Evolutionary conservation across 371 early-diverging fungal genomes (phyloP).

Genomic region (Chytridium lagenaria): DNA sequence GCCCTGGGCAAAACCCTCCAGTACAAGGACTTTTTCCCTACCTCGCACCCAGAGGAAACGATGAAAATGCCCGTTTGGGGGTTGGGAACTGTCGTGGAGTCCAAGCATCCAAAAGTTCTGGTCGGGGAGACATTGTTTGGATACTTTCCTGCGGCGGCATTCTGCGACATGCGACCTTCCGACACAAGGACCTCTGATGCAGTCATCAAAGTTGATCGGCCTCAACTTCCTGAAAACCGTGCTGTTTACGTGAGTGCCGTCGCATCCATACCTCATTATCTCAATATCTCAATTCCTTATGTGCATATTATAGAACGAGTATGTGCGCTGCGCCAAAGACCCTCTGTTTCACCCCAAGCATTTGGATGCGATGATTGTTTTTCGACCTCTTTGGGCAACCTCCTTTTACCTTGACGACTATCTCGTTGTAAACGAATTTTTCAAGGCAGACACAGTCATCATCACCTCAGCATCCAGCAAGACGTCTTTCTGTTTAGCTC

Average conservation of each 20-base stretch:
- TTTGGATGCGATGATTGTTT: constrained; percentile 35
- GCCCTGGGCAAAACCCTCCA: constrained; percentile 31
- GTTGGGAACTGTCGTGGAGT: constrained; percentile 34
- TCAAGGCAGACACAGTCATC: constrained; percentile 38
- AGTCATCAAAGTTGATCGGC: constrained; percentile 30
- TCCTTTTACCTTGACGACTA: constrained; percentile 44
- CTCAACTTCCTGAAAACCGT: constrained; percentile 42
- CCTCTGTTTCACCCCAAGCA: constrained; percentile 31
- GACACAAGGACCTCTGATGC: background rate
- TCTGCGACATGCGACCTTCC: constrained; percentile 16
- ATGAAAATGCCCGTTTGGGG: constrained; percentile 44
- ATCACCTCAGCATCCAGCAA: constrained; percentile 44
- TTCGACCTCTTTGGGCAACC: constrained; percentile 49
- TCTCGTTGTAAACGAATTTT: constrained; percentile 29
- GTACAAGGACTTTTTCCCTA: constrained; percentile 46
- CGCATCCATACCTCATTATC: background rate
- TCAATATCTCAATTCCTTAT: background rate
- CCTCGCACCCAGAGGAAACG: constrained; percentile 19
- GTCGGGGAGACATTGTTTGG: constrained; percentile 43
- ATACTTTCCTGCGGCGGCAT: constrained; percentile 41
- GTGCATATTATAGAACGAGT: constrained; percentile 26
- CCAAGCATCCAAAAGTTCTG: constrained; percentile 23
- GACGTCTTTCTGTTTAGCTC: constrained; percentile 46
- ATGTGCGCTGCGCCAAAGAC: constrained; percentile 29
- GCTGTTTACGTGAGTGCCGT: constrained; percentile 30